phyloP scores from a whole-genome alignment of 805 yeast species.

The Myxozyma sirexii region DNA sequence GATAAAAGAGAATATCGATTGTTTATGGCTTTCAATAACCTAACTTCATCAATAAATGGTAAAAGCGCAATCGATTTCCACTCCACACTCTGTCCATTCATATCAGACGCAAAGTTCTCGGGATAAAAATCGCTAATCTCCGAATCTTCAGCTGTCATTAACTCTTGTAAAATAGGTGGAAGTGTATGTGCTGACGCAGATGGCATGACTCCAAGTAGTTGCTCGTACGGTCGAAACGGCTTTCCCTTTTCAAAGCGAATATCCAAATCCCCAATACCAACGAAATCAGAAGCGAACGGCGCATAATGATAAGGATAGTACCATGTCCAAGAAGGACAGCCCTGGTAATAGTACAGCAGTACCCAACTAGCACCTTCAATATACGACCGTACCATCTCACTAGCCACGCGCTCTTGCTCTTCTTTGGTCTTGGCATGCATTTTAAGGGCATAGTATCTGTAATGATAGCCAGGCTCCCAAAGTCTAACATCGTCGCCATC shows the following conservation, averaged over 20 bases:
- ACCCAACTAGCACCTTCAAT: conserved; percentile 98
- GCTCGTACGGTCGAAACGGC: conserved; percentile 91
- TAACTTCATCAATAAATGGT: conserved; percentile 86
- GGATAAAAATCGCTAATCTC: conserved; percentile 93
- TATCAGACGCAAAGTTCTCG: conserved; percentile 81
- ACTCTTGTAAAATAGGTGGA: conserved; percentile 76
- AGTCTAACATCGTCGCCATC: conserved; percentile 59
- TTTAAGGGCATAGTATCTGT: conserved; percentile 77
- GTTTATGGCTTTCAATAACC: conserved; percentile 68
- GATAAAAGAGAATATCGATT: conserved; percentile 64
- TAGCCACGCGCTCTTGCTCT: conserved; percentile 50
- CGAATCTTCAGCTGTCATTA: conserved; percentile 78
- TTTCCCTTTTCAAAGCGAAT: conserved; percentile 65
- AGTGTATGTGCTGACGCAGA: conserved; percentile 88
- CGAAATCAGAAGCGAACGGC: conserved; percentile 91
- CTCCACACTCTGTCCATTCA: conserved; percentile 92
- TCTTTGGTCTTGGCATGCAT: conserved; percentile 64
- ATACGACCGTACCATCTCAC: conserved; percentile 68
- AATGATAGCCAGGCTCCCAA: conserved; percentile 86
- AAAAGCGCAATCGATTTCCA: conserved; percentile 93
- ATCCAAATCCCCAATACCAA: conserved; percentile 49
- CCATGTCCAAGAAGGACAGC: conserved; percentile 99
- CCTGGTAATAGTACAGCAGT: conserved; percentile 88
- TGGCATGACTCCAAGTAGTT: conserved; percentile 91
- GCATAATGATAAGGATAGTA: conserved; percentile 97